Base-by-base conservation (phyloP, 305 asterid genomes). In the Fraxinus paxiana region DNA sequence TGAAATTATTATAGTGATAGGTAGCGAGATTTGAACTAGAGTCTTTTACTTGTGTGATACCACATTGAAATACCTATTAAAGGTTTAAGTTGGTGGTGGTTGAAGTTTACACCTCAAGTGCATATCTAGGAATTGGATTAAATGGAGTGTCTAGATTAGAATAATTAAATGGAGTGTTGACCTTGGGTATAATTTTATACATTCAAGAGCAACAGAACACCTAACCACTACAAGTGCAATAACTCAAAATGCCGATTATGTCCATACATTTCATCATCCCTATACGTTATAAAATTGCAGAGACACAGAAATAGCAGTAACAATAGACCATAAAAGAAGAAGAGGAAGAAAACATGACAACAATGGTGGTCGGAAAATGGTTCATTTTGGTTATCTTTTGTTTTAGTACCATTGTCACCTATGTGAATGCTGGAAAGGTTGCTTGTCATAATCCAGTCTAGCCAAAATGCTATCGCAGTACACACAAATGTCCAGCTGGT, bases 251-350 rank as follows among this genome's bases (percentile, higher is more conserved):
- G 63, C 63, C 1, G 6, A 15, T 4, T 4, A 54, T 15, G 17
- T 15, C 8, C 63, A 54, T 54, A 22, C 63, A 17, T 54, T 54
- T 54, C 63, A 54, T 54, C 63, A 54, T 54, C 63, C 7, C 63
- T 5, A 51, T 6, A n/a, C 7, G 6, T 54, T n/a, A 15, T 54
- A 54, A 54, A 54, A 54, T 94, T 94, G 89, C 94, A 89, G 83
- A 92, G 20, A 12, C 59, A 51, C 5, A 51, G 20, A 51, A 51
- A 51, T 51, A n/a, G 2, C 37, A 37, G 41, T 35, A 37, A 37
- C 26, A 54, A 54, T 17, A 54, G 65, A 17, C 24, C 26, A 54
- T 54, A 54, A 6, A 54, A 17, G 3, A 4, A 17, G 65, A 54
- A 18, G 65, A 54, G 24, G 24, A 17, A 54, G 24, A 54, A 54